Base-by-base conservation (phyloP, 257 asterid genomes). In the Mitragyna speciosa region DNA sequence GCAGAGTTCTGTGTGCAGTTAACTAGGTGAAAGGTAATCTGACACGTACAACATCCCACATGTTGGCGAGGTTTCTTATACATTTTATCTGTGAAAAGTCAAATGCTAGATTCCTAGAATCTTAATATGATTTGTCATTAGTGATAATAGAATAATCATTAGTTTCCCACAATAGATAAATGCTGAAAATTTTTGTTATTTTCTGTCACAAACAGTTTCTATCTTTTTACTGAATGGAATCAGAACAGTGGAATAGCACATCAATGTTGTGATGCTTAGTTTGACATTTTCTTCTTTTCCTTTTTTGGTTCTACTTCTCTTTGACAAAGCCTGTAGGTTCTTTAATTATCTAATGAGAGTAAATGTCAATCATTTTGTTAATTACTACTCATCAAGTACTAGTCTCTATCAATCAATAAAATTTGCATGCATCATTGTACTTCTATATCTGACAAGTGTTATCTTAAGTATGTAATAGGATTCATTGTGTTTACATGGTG, bases 201-300 rank as follows among this genome's bases (percentile, higher is more conserved):
- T 26, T 7, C n/a, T 11, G 10, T 17, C 28, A n/a, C 39, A 70
- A 43, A 9, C 26, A 30, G 14, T 70, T 24, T 22, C 36, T 24
- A 45, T 43, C 58, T 16, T 45, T 63, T 26, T 5, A 10, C 5
- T 28, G 6, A 28, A 63, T n/a, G 68, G 19, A 3, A 26, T 26
- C 36, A 63, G 12, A 61, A 63, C 12, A 63, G 68, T 63, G 68
- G 19, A 59, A 63, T 63, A 69, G 73, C 73, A 17, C 52, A 69
- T 69, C 30, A 24, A 39, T 41, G 16, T 39, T 6, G 6, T 69
- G 73, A 39, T 36, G 19, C 67, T 69, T 65, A 30, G 70, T 66
- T 15, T 31, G 71, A 31, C 24, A 16, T 33, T 66, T 19, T 66
- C 17, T 66, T 6, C 28, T 30, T 26, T 0, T 4, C 14, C 24